These are phyloP conservation scores for Trichoderma pleuroti DNA, from an alignment of 2,329 filamentous ascomycete genomes.

Conservation along the genomic window DNA sequence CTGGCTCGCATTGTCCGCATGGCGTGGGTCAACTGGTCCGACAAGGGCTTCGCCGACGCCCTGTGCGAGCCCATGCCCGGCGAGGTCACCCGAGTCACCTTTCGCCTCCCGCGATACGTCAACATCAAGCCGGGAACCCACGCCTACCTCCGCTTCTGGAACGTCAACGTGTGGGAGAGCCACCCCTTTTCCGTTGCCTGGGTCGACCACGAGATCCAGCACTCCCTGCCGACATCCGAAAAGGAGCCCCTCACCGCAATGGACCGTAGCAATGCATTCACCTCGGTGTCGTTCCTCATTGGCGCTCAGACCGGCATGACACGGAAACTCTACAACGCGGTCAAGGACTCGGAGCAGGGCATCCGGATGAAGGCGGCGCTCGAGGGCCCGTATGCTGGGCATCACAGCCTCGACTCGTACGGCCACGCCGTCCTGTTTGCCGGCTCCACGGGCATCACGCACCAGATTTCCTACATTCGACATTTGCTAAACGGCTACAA, in stretches of 20 bases:
- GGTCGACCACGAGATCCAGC: conserved; percentile 54
- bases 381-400: conserved; percentile 84
- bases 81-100: conserved; percentile 66
- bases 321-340: conserved; percentile 71
- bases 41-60: conserved; percentile 58
- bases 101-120: conserved; percentile 65
- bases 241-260: conserved; percentile 39
- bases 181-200: conserved; percentile 79
- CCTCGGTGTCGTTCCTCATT: conserved; percentile 74
- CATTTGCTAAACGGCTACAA: conserved; percentile 69
- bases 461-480: conserved; percentile 84
- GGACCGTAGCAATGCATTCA: conserved; percentile 43
- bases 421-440: conserved; percentile 89
- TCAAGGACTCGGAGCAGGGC: conserved; percentile 50
- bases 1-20: conserved; percentile 60
- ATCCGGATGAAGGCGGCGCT: conserved; percentile 69
- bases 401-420: conserved; percentile 85
- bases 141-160: conserved; percentile 68
- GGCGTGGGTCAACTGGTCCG: conserved; percentile 63
- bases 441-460: conserved; percentile 90
- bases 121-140: conserved; percentile 68
- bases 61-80: conserved; percentile 65
- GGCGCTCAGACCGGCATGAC: conserved; percentile 88
- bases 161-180: conserved; percentile 65
- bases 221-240: conserved; percentile 39